Evolutionary conservation across 495 filamentous ascomycete species (phyloP).

Genomic region (Wilcoxina mikolae): DNA sequence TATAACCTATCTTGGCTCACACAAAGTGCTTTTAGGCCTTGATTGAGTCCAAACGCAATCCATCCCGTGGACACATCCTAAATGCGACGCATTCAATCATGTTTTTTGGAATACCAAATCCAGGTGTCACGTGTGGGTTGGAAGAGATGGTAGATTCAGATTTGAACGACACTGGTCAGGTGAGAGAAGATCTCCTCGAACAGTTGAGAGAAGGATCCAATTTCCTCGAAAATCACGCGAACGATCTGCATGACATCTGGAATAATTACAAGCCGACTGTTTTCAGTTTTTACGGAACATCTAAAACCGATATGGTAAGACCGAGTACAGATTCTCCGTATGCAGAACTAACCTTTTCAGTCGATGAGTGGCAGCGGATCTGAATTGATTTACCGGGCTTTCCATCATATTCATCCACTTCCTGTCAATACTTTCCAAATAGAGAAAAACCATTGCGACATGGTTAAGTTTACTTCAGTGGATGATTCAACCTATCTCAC

Average conservation of each 20-base stretch:
- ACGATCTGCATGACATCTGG: constrained; percentile 7
- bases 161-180: no score
- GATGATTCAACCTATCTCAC: not conserved
- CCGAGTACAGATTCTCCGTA: no score
- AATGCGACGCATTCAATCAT: constrained; percentile 13
- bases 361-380: not conserved
- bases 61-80: constrained; percentile 3
- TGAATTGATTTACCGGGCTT: constrained; percentile 1
- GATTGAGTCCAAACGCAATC: constrained; percentile 6
- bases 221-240: constrained; percentile 8
- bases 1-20: no score
- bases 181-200: not conserved
- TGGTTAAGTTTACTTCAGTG: constrained; percentile 3
- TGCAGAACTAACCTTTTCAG: no score
- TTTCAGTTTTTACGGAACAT: constrained; percentile 20
- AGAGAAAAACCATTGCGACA: constrained; percentile 7
- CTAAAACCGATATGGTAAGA: no score
- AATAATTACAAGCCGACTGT: constrained; percentile 5
- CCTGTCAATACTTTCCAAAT: constrained; percentile 4
- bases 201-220: constrained; percentile 4
- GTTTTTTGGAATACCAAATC: constrained; percentile 25
- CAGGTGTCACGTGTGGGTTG: constrained; percentile 10
- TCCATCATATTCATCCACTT: constrained; percentile 2
- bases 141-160: not conserved
- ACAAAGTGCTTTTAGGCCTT: not conserved